Percentiles rank a stretch among this genome's conserved stretches.
phyloP scores from a whole-genome alignment of 768 basidiomycete genomes.

The Suillus spraguei region DNA sequence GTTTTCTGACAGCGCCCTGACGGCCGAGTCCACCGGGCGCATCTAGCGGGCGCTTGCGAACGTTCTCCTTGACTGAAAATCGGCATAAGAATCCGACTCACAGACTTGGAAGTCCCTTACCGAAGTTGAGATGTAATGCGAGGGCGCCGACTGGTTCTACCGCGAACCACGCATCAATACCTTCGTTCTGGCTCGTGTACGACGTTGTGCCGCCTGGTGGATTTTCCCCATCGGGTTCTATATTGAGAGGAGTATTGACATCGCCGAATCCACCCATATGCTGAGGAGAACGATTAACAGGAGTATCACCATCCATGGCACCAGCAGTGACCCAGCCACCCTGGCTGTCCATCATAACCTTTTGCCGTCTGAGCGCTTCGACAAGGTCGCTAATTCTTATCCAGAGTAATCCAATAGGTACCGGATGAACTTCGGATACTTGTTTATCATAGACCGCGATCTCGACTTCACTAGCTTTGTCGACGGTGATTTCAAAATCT shows the following conservation, averaged over 20 bases:
- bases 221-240: conserved; percentile 35
- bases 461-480: conserved; percentile 99
- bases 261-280: conserved; percentile 52
- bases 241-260: conserved; percentile 42
- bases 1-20: conserved; percentile 96
- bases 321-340: conserved; percentile 97
- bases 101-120: conserved; percentile 49
- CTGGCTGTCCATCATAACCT: conserved; percentile 84
- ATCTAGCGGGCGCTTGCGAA: conserved; percentile 94
- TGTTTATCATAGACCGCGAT: conserved; percentile 95
- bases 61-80: conserved; percentile 90
- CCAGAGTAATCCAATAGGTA: conserved; percentile 95
- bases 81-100: conserved; percentile 8
- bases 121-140: conserved; percentile 85
- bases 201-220: conserved; percentile 33
- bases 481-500: conserved; percentile 93
- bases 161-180: conserved; percentile 95
- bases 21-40: conserved; percentile 91
- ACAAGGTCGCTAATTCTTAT: conserved; percentile 91
- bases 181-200: conserved; percentile 52
- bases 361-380: conserved; percentile 90
- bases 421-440: conserved; percentile 73
- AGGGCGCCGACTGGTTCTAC: conserved; percentile 98
- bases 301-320: conserved; percentile 72
- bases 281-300: conserved; percentile 47